Percentiles rank a stretch among this genome's conserved stretches.
These are phyloP conservation scores for Sporopachydermia lactativora DNA, from an alignment of 805 yeast species.

Conservation along the genomic window DNA sequence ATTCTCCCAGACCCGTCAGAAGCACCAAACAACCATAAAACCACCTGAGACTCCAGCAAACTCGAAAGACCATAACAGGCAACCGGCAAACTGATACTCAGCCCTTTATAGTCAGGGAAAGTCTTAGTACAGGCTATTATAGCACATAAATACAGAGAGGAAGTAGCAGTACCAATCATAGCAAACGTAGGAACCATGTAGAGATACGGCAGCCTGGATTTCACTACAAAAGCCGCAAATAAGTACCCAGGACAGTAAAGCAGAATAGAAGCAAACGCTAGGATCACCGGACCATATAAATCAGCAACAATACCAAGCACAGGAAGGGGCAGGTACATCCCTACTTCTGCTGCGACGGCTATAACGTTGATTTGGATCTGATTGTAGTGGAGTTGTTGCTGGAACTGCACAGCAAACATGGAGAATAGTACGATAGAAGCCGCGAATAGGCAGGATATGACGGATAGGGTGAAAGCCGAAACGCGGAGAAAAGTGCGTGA, in stretches of 20 bases:
- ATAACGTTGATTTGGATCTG: slow-evolving; percentile 61
- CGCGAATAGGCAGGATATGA: slow-evolving; percentile 41
- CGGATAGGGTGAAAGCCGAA: slow-evolving; percentile 7
- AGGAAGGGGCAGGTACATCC: slow-evolving; percentile 79
- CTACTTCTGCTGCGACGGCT: slow-evolving; percentile 60
- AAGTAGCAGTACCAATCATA: slow-evolving; percentile 57
- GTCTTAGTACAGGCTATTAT: slow-evolving; percentile 15
- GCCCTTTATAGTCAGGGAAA: slow-evolving; percentile 50
- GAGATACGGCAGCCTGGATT: slow-evolving; percentile 17
- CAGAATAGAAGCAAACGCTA: slow-evolving; percentile 46
- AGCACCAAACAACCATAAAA: slow-evolving; percentile 24
- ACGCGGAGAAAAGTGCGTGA: slow-evolving; percentile 7
- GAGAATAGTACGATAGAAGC: slow-evolving; percentile 81
- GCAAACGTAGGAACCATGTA: slow-evolving; percentile 36
- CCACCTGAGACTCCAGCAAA: slow-evolving; percentile 52
- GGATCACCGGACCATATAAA: slow-evolving; percentile 65
- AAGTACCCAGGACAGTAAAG: slow-evolving; percentile 60
- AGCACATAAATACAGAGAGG: slow-evolving; percentile 57
- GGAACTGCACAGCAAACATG: slow-evolving; percentile 60
- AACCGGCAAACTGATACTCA: slow-evolving; percentile 81
- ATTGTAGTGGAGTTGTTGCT: slow-evolving; percentile 38
- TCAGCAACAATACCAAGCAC: slow-evolving; percentile 72
- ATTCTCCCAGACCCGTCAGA: slow-evolving; percentile 17
- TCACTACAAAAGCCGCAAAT: slow-evolving; percentile 27
- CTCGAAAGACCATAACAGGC: slow-evolving; percentile 79